phyloP scores from a whole-genome alignment of 2,329 filamentous ascomycete species.

The Aspergillus sp. region DNA sequence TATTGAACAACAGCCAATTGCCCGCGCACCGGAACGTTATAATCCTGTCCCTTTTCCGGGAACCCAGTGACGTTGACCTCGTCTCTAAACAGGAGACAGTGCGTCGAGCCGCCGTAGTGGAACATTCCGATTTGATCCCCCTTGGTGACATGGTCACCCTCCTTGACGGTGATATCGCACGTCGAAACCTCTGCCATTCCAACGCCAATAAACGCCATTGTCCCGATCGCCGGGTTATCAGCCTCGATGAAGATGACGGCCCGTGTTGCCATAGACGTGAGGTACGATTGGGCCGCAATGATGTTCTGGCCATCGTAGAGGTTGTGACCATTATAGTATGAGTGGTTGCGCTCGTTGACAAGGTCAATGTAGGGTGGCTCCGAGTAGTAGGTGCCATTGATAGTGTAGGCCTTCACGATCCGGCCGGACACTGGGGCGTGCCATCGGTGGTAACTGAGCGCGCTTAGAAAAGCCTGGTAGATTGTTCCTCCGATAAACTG shows the following conservation, averaged over 20 bases:
- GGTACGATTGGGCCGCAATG: slow-evolving; percentile 49
- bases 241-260: slow-evolving; percentile 62
- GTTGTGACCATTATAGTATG: slow-evolving; percentile 9
- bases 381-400: slow-evolving; percentile 58
- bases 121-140: slow-evolving; percentile 68
- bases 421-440: slow-evolving; percentile 55
- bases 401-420: slow-evolving; percentile 46
- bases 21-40: slow-evolving; percentile 17
- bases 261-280: slow-evolving; percentile 56
- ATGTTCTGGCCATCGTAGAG: slow-evolving; percentile 17
- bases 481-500: slow-evolving; percentile 55
- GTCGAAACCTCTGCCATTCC: slow-evolving; percentile 69
- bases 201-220: slow-evolving; percentile 60
- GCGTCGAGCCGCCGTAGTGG: slow-evolving; percentile 62
- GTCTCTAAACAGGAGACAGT: slow-evolving; percentile 54
- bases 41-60: slow-evolving; percentile 12
- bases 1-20: slow-evolving; percentile 9
- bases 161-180: slow-evolving; percentile 59
- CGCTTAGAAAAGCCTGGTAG: slow-evolving; percentile 60
- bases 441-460: slow-evolving; percentile 62
- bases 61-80: slow-evolving; percentile 16
- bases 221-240: slow-evolving; percentile 54
- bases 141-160: slow-evolving; percentile 57
- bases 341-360: slow-evolving; percentile 22
- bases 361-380: slow-evolving; percentile 46